phyloP scores from a whole-genome alignment of 805 yeast genomes.

The Kluyveromyces wickerhamii region DNA sequence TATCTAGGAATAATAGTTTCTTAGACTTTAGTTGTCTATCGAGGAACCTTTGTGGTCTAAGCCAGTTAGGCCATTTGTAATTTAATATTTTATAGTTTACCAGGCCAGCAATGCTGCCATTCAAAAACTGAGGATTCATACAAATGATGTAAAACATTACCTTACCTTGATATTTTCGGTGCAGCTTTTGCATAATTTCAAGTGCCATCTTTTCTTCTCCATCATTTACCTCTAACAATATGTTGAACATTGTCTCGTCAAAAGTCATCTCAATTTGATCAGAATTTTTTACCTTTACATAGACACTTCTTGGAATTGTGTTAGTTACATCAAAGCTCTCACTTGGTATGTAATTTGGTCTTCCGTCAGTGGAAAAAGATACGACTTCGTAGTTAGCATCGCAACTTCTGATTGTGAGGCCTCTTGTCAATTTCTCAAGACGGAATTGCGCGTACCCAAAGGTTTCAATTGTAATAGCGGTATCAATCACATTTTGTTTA shows the following conservation, averaged over 20 bases:
- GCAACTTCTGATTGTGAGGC: slow-evolving; percentile 15
- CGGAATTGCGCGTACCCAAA: slow-evolving; percentile 75
- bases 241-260: too few species aligned
- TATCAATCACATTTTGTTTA: slow-evolving; percentile 28
- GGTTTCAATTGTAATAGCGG: slow-evolving; percentile 68
- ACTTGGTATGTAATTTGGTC: slow-evolving; percentile 18
- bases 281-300: slow-evolving; percentile 16
- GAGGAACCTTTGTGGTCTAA: slow-evolving; percentile 67
- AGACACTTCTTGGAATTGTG: slow-evolving; percentile 16
- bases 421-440: slow-evolving; percentile 7
- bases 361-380: slow-evolving; percentile 18
- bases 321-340: slow-evolving; percentile 11
- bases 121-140: not conserved
- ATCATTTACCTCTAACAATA: not conserved
- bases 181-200: not conserved
- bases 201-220: slow-evolving; percentile 1
- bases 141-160: slow-evolving; percentile 63
- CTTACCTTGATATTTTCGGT: not conserved
- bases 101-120: not conserved
- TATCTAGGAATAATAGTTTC: slow-evolving; percentile 80
- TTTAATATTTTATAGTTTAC: slow-evolving; percentile 40
- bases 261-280: too few species aligned
- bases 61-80: slow-evolving; percentile 91
- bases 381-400: slow-evolving; percentile 17
- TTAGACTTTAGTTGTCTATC: slow-evolving; percentile 84